Percentiles rank a stretch among this genome's conserved stretches.
Conservation (phyloP, 345 rosid genomes). For the Erysimum cheiranthoides region DNA sequence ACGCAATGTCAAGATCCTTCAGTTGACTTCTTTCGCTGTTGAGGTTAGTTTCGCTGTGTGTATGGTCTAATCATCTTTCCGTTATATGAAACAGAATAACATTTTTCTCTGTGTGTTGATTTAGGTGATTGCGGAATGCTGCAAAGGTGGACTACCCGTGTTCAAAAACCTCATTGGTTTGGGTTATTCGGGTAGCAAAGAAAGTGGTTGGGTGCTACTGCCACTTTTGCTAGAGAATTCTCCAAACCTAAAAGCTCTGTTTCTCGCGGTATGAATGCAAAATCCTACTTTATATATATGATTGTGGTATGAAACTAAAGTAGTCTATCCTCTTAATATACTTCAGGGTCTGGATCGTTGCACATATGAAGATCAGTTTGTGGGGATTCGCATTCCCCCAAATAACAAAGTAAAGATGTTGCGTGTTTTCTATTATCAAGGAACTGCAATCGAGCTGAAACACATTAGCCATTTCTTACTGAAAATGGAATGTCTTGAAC, state of each 20-base stretch:
- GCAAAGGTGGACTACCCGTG: background rate
- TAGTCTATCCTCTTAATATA: background rate
- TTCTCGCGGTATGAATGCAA: background rate
- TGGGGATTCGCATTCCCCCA: background rate
- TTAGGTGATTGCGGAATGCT: background rate
- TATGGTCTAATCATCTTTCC: background rate
- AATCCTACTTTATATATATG: background rate
- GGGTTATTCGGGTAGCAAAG: background rate
- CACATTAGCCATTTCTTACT: constrained; percentile 4
- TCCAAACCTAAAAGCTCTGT: background rate
- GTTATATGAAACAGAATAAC: background rate
- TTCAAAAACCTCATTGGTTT: constrained; percentile 3
- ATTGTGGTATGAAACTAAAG: background rate
- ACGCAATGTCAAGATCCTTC: background rate
- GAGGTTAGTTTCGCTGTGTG: background rate
- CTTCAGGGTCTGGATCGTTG: constrained; percentile 4
- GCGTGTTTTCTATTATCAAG: background rate
- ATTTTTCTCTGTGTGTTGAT: background rate
- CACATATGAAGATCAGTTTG: background rate
- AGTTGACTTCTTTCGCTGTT: background rate
- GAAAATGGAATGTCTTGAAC: background rate
- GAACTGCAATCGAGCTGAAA: constrained; percentile 4
- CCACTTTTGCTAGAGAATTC: constrained; percentile 2
- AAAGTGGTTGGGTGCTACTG: background rate
- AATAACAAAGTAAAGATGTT: background rate